Evolutionary conservation across 163 green algal genomes (phyloP).

Genomic region (Scenedesmus sp.): DNA sequence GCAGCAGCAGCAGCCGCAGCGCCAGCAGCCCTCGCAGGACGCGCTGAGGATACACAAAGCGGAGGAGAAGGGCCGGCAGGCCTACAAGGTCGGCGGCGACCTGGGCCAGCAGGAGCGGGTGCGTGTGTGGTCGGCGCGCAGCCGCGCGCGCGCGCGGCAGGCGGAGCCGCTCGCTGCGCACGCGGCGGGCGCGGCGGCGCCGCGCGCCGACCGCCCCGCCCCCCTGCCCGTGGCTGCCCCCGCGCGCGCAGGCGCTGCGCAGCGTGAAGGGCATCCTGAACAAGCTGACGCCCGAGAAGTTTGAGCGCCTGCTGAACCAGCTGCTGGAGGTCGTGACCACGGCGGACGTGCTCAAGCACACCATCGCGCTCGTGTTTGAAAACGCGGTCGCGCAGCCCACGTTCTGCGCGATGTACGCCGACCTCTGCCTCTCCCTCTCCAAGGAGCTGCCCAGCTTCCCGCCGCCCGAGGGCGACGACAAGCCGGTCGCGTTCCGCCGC

Average conservation of each 20-base stretch:
- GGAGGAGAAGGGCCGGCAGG: conserved; percentile 60
- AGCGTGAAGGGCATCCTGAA: conserved; percentile 98
- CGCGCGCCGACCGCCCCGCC: too few species aligned
- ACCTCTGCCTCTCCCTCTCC: conserved; percentile 91
- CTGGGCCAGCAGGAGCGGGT: conserved; percentile 58
- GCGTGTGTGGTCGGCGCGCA: conserved; percentile 3
- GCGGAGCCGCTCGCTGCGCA: background rate
- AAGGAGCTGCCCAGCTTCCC: conserved; percentile 74
- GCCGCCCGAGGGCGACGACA: conserved; percentile 63
- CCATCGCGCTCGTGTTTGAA: conserved; percentile 95
- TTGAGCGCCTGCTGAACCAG: conserved; percentile 95
- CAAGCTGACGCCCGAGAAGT: conserved; percentile 99
- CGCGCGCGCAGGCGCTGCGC: conserved; percentile 68
- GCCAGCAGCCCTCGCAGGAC: conserved; percentile 35
- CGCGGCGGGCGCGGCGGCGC: too few species aligned
- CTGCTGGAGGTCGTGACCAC: conserved; percentile 86
- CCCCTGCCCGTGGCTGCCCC: background rate
- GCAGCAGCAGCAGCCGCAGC: conserved; percentile 12
- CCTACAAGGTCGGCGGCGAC: conserved; percentile 58
- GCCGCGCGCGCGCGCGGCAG: background rate
- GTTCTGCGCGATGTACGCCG: conserved; percentile 97
- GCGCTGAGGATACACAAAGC: conserved; percentile 53
- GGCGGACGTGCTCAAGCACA: conserved; percentile 84
- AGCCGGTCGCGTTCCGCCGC: conserved; percentile 88
- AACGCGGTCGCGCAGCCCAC: conserved; percentile 97